phyloP scores from a whole-genome alignment of 1,284 basidiomycete genomes.

The Leucoagaricus sp. region DNA sequence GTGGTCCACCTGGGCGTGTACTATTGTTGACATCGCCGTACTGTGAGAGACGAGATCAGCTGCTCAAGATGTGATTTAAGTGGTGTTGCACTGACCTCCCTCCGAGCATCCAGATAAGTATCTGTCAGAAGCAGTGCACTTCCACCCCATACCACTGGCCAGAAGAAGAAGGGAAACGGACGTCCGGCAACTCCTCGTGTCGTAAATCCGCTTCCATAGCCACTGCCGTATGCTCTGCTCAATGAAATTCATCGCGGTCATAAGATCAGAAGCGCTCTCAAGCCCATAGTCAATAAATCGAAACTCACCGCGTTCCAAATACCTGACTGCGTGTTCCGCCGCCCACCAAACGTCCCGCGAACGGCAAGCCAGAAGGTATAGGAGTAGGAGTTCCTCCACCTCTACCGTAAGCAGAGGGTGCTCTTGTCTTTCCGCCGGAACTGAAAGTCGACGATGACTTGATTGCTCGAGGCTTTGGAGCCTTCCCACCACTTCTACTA shows the following conservation, averaged over 20 bases:
- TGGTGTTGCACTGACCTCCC: conserved; percentile 25
- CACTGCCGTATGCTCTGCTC: conserved; percentile 55
- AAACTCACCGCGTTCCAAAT: conserved; percentile 34
- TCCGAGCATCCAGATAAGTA: conserved; percentile 37
- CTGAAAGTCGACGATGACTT: background rate
- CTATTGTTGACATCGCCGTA: conserved; percentile 59
- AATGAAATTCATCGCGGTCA: background rate
- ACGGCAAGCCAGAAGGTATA: conserved; percentile 34
- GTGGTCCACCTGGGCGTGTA: conserved; percentile 57
- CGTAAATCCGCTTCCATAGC: conserved; percentile 46
- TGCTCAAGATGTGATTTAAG: background rate
- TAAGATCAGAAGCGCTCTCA: background rate
- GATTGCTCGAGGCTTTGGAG: background rate
- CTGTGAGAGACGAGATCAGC: conserved; percentile 35
- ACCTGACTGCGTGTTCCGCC: conserved; percentile 35
- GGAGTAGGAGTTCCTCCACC: conserved; percentile 27
- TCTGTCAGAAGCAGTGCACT: conserved; percentile 35
- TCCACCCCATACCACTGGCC: conserved; percentile 53
- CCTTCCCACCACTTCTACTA: background rate
- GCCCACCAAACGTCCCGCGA: conserved; percentile 34
- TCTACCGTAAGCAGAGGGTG: conserved; percentile 2
- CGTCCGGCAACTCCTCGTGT: conserved; percentile 45
- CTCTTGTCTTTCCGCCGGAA: background rate
- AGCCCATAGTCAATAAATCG: background rate
- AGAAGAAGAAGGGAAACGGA: conserved; percentile 58